Conservation (phyloP, 495 filamentous ascomycete species). For the Podospora anserina region DNA sequence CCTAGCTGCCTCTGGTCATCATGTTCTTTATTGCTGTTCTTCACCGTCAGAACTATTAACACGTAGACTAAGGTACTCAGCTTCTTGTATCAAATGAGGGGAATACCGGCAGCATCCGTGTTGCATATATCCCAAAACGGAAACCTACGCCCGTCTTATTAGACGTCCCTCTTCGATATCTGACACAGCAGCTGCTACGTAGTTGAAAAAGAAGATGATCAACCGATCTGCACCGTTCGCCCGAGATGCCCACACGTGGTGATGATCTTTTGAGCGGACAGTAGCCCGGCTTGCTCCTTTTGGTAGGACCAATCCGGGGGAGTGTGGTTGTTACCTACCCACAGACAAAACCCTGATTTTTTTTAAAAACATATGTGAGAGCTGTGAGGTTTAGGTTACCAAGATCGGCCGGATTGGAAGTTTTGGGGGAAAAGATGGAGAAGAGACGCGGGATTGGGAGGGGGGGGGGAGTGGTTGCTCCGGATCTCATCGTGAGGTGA, state of each 20-base stretch:
- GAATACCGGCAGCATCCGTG: neutral
- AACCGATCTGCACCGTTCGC: neutral
- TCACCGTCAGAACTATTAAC: neutral
- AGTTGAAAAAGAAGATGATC: neutral
- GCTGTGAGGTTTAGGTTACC: neutral
- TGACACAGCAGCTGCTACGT: neutral
- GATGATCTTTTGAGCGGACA: neutral
- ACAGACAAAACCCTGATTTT: neutral
- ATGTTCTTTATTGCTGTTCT: neutral
- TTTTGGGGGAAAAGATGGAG: neutral
- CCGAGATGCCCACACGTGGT: neutral
- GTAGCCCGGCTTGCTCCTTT: neutral
- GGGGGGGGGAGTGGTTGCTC: neutral
- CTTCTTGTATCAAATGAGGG: neutral
- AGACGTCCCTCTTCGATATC: neutral
- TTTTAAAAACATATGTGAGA: neutral
- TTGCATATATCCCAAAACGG: neutral
- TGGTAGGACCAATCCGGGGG: neutral
- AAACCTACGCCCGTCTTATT: neutral
- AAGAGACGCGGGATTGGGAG: neutral
- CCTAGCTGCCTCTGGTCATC: neutral
- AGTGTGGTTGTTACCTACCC: neutral
- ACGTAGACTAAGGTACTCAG: neutral
- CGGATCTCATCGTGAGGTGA: neutral
- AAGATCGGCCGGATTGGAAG: neutral